phyloP scores from a whole-genome alignment of 176 grass and related monocot genomes.

The Triticum aestivum region DNA sequence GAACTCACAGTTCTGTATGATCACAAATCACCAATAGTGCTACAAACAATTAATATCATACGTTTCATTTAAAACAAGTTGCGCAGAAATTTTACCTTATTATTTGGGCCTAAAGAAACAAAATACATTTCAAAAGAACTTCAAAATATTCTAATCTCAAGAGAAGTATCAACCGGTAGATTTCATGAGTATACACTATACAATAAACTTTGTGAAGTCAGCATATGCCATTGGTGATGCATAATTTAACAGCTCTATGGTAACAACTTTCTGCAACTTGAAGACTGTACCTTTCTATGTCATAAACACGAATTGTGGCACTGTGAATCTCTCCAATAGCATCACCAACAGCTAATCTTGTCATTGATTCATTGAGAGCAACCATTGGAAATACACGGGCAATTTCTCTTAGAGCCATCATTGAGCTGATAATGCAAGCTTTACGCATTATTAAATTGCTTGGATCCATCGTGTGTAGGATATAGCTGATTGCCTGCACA shows the following conservation, averaged over 20 bases:
- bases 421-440: constrained; percentile 76
- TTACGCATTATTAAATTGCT: constrained; percentile 98
- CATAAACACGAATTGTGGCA: constrained; percentile 83
- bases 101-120: background rate
- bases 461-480: constrained; percentile 98
- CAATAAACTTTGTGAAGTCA: background rate
- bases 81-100: background rate
- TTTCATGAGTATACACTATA: background rate
- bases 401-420: constrained; percentile 96
- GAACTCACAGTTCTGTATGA: background rate
- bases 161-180: background rate
- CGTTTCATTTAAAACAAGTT: constrained; percentile 1
- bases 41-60: constrained; percentile 11
- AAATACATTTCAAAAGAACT: background rate
- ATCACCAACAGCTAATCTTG: constrained; percentile 85
- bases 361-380: constrained; percentile 79
- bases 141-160: constrained; percentile 5
- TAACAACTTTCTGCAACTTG: constrained; percentile 20
- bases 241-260: constrained; percentile 3
- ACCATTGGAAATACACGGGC: constrained; percentile 95
- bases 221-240: background rate
- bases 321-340: constrained; percentile 89
- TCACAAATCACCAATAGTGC: constrained; percentile 4
- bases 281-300: constrained; percentile 79
- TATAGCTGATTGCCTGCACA: constrained; percentile 64